Base-by-base conservation (phyloP, 495 filamentous ascomycete species). In the Oleoguttula mirabilis region DNA sequence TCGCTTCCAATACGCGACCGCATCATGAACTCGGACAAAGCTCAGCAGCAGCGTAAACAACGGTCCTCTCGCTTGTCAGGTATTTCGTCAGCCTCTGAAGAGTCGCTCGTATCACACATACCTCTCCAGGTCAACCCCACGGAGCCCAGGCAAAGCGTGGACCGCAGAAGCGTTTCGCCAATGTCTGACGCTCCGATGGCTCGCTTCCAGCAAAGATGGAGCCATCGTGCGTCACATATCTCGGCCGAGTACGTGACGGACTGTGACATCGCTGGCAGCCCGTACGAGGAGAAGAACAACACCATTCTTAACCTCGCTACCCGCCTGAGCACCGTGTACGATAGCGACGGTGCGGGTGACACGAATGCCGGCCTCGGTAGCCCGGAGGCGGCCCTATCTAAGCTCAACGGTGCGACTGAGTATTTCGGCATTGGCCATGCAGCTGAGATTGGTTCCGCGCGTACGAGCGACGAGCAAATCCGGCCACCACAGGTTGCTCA, bases 251-350 rank as follows among this genome's bases (percentile, higher is more conserved):
- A 41, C 21, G 21, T 21, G 8, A 14, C 23, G 15, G 48, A 51
- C 5, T 46, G 37, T 17, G 42, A 46, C 2, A n/a, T 47, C 11
- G n/a, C 42, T n/a, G 28, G 36, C 28, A 51, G 41, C 31, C 47
- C 47, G n/a, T 42, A 25, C 22, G 36, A 28, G 10, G 34, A 43
- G 11, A 21, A 22, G 41, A 39, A 28, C 21, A 43, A 15, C 12
- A 19, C 20, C 3, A 25, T 43, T 5, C 21, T 21, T 3, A n/a
- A 48, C 10, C 36, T 39, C 20, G 40, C 40, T 17, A 32, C 23
- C 0, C 37, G 44, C 8, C 28, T 52, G 22, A 47, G 39, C 33
- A 52, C 49, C 8, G 49, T 52, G 2, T 52, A 32, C 23, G 49
- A 52, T 23, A 36, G 25, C 23, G 44, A 47, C 16, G 32, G 14